phyloP scores from a whole-genome alignment of 805 yeast genomes.

The Candida quercuum region DNA sequence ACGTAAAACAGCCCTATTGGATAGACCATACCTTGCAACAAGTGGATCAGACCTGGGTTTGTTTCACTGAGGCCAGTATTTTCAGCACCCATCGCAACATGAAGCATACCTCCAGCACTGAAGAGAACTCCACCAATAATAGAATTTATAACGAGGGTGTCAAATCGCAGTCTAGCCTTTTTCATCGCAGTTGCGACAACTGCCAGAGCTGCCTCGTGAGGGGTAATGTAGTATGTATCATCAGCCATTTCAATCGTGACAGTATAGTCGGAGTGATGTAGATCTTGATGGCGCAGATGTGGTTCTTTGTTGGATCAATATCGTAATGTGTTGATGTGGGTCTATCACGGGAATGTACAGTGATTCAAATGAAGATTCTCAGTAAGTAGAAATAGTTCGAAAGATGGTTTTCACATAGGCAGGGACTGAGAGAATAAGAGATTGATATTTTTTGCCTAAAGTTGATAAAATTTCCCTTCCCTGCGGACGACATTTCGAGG shows the following conservation, averaged over 20 bases:
- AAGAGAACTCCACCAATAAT: slow-evolving; percentile 67
- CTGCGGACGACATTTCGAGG: no score
- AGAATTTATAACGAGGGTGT: slow-evolving; percentile 57
- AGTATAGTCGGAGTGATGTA: no score
- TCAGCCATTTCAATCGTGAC: slow-evolving; percentile 24
- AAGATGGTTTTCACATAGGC: no score
- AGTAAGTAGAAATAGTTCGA: no score
- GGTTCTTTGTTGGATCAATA: no score
- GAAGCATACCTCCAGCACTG: slow-evolving; percentile 69
- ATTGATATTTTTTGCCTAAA: no score
- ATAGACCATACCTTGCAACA: slow-evolving; percentile 57
- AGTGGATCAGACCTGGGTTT: slow-evolving; percentile 47
- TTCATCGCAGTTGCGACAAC: slow-evolving; percentile 85
- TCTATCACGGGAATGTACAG: no score
- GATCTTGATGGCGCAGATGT: no score
- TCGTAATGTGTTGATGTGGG: no score
- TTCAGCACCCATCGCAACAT: slow-evolving; percentile 48
- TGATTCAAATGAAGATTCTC: no score
- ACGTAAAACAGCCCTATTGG: slow-evolving; percentile 75
- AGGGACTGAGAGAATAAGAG: no score
- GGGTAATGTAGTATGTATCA: slow-evolving; percentile 58
- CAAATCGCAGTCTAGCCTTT: slow-evolving; percentile 61
- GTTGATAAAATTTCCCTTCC: no score
- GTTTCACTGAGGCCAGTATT: slow-evolving; percentile 35
- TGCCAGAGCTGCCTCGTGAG: slow-evolving; percentile 79